Percentiles rank a stretch among this genome's conserved stretches.
Conservation (phyloP, 441 rosid species). For the Populus trichocarpa region DNA sequence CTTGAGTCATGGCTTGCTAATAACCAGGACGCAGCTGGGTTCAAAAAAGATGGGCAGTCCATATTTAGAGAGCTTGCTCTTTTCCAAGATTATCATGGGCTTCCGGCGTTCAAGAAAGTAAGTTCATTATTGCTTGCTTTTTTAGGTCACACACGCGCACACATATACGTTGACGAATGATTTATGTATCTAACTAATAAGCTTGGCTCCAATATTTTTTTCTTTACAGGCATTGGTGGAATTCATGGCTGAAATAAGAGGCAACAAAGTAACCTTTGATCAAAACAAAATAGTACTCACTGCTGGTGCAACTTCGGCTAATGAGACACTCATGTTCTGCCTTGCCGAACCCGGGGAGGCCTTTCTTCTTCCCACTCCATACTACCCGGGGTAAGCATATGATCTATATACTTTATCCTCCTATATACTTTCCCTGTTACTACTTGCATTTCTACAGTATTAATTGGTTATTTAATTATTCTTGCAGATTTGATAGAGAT, state of each 20-base stretch:
- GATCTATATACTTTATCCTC: not conserved
- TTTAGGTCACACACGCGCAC: too few species aligned
- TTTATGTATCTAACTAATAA: not conserved
- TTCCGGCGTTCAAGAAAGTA: slow-evolving; percentile 77
- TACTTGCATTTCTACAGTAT: not conserved
- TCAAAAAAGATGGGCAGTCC: slow-evolving; percentile 71
- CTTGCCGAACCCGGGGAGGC: slow-evolving; percentile 88
- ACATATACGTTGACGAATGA: not conserved
- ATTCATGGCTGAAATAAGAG: slow-evolving; percentile 87
- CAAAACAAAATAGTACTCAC: slow-evolving; percentile 70
- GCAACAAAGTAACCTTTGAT: slow-evolving; percentile 71
- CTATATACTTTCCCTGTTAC: slow-evolving; percentile 19
- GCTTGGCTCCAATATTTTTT: not conserved
- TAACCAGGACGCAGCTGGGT: slow-evolving; percentile 67
- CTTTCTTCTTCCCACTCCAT: slow-evolving; percentile 88
- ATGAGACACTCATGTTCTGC: slow-evolving; percentile 87
- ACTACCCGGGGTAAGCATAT: slow-evolving; percentile 77
- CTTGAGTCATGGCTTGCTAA: slow-evolving; percentile 78
- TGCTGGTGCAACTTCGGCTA: slow-evolving; percentile 96
- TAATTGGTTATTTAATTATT: not conserved
- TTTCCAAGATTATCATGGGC: slow-evolving; percentile 93
- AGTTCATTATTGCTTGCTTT: not conserved
- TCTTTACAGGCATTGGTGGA: slow-evolving; percentile 67
- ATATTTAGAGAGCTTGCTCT: slow-evolving; percentile 90
- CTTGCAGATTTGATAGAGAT: slow-evolving; percentile 91